Conservation (phyloP, 2,329 filamentous ascomycete species). For the Aspergillus unguis region DNA sequence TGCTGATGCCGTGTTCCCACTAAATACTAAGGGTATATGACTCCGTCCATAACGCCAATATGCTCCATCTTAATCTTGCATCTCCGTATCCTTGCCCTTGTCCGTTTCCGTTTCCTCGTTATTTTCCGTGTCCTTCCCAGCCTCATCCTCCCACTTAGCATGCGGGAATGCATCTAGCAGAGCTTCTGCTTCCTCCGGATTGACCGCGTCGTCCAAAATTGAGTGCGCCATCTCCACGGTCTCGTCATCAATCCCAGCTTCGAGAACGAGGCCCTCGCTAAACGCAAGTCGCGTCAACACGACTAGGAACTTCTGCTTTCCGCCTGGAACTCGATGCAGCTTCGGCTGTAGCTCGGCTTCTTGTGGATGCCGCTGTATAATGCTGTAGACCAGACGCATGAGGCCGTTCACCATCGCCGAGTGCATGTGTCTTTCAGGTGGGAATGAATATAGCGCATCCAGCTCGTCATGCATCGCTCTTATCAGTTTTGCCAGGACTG, state of each 20-base stretch:
- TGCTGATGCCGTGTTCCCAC: no score
- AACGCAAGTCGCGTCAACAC: conserved; percentile 81
- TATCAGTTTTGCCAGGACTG: conserved; percentile 70
- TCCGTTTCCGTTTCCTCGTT: not conserved
- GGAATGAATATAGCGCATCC: conserved; percentile 54
- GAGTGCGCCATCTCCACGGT: conserved; percentile 78
- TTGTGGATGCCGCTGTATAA: conserved; percentile 60
- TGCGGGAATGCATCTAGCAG: conserved; percentile 48
- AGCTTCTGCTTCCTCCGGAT: conserved; percentile 71
- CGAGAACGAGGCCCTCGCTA: conserved; percentile 72
- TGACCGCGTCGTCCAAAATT: conserved; percentile 75
- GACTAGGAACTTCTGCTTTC: conserved; percentile 77
- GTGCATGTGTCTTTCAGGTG: conserved; percentile 46
- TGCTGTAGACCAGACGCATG: conserved; percentile 59
- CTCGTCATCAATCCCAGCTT: conserved; percentile 71
- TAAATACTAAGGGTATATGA: conserved; percentile 1
- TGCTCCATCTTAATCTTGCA: conserved; percentile 4
- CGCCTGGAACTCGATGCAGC: conserved; percentile 65
- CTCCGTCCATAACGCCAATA: conserved; percentile 1
- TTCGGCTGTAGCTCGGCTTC: conserved; percentile 68
- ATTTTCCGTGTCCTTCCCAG: conserved; percentile 8
- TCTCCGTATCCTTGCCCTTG: not conserved
- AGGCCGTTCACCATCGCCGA: conserved; percentile 56
- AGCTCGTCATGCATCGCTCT: conserved; percentile 72
- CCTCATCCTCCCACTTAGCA: conserved; percentile 25